Evolutionary conservation across 2,329 filamentous ascomycete species (phyloP).

Genomic region (Ascochyta viciae-villosae): DNA sequence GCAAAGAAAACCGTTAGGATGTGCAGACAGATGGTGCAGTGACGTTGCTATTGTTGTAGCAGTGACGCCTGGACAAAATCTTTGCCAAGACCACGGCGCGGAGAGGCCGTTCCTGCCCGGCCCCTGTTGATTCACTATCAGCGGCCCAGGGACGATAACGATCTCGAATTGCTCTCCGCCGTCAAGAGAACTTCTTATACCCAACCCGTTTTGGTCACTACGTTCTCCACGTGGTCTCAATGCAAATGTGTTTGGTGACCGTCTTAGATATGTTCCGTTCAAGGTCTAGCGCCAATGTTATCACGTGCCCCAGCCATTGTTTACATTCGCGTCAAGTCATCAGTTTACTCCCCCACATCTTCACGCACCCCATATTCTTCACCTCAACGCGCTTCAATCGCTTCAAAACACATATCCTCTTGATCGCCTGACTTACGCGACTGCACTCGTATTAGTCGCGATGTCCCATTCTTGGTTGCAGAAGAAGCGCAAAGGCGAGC

Average conservation of each 20-base stretch:
- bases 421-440: constrained; percentile 60
- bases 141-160: constrained; percentile 25
- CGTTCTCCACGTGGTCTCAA: background rate
- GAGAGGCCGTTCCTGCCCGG: constrained; percentile 14
- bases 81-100: constrained; percentile 37
- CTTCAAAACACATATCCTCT: constrained; percentile 24
- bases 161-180: background rate
- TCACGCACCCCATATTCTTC: constrained; percentile 27
- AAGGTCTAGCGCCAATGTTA: constrained; percentile 16
- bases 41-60: constrained; percentile 29
- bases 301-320: constrained; percentile 32
- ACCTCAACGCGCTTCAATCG: constrained; percentile 24
- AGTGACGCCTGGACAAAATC: constrained; percentile 35
- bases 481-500: constrained; percentile 81
- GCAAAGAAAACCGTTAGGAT: constrained; percentile 9
- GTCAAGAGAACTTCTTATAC: background rate
- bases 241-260: background rate
- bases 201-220: background rate
- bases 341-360: constrained; percentile 28
- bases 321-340: constrained; percentile 33
- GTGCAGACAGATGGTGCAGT: constrained; percentile 19
- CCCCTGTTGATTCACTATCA: constrained; percentile 22
- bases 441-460: constrained; percentile 48
- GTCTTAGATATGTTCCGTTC: background rate
- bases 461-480: constrained; percentile 78